These are phyloP conservation scores for Colletotrichum agaves DNA, from an alignment of 2,329 filamentous ascomycete species.

Conservation along the genomic window DNA sequence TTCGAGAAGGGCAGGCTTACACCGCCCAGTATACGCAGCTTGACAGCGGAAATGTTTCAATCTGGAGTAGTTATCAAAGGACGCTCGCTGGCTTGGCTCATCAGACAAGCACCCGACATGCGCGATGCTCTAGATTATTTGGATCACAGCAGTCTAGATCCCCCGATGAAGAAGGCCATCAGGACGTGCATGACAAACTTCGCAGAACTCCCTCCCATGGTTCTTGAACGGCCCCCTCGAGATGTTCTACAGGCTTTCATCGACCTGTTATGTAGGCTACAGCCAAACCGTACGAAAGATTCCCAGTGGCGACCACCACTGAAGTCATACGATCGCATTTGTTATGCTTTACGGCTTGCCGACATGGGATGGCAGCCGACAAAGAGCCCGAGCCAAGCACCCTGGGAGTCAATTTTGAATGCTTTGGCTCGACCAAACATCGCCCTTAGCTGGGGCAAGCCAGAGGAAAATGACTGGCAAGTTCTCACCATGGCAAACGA, in stretches of 20 bases:
- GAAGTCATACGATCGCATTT: not conserved
- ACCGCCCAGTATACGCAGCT: conserved; percentile 66
- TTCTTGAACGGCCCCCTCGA: conserved; percentile 25
- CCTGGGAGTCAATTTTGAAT: conserved; percentile 31
- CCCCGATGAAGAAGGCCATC: not conserved
- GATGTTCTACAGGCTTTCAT: conserved; percentile 46
- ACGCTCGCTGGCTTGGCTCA: conserved; percentile 23
- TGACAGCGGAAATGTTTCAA: conserved; percentile 69
- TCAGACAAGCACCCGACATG: conserved; percentile 24
- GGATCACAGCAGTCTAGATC: conserved; percentile 40
- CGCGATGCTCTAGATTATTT: conserved; percentile 43
- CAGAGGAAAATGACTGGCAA: conserved; percentile 1
- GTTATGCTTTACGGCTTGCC: conserved; percentile 22
- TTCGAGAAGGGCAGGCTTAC: conserved; percentile 71
- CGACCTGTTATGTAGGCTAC: conserved; percentile 23
- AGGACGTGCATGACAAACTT: not conserved
- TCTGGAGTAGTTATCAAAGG: conserved; percentile 52
- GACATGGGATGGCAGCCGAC: not conserved
- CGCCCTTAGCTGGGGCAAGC: conserved; percentile 6
- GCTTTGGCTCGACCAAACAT: conserved; percentile 31
- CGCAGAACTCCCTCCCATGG: not conserved
- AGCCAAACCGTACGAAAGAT: conserved; percentile 24
- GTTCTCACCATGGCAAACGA: conserved; percentile 17
- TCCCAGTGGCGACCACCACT: not conserved
- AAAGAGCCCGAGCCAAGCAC: not conserved